These are phyloP conservation scores for Fusarium miscanthi DNA, from an alignment of 2,329 filamentous ascomycete species.

Conservation along the genomic window DNA sequence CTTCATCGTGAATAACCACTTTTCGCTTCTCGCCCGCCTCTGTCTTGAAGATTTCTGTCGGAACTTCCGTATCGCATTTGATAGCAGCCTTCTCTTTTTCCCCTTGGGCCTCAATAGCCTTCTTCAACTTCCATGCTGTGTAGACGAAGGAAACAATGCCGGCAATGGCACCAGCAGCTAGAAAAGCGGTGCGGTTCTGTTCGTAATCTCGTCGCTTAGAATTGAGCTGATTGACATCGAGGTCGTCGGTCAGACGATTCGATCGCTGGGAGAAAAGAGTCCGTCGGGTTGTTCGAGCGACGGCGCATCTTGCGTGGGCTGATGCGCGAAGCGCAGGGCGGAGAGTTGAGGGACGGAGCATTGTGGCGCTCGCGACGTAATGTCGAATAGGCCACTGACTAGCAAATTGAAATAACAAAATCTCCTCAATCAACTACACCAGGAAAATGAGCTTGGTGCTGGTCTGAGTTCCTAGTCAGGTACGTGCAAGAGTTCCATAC, in stretches of 20 bases:
- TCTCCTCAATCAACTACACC: neutral
- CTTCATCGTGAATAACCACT: conserved; percentile 72
- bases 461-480: conserved; percentile 11
- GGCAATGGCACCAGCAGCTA: conserved; percentile 61
- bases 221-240: conserved; percentile 63
- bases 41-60: conserved; percentile 59
- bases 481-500: conserved; percentile 2
- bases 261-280: conserved; percentile 47
- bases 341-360: conserved; percentile 49
- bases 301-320: conserved; percentile 39
- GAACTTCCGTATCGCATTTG: conserved; percentile 53
- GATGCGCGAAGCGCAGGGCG: conserved; percentile 46
- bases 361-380: conserved; percentile 26
- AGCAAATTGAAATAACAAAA: neutral
- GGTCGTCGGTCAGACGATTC: conserved; percentile 57
- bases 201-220: conserved; percentile 61
- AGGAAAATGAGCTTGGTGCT: conserved; percentile 8
- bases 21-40: conserved; percentile 64
- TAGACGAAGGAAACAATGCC: conserved; percentile 63
- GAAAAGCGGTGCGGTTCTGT: conserved; percentile 62
- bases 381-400: conserved; percentile 1
- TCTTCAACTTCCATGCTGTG: conserved; percentile 63
- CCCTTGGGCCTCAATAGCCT: conserved; percentile 49
- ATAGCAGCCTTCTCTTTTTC: conserved; percentile 56
- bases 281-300: conserved; percentile 39